These are phyloP conservation scores for Geotrichum aggregatum DNA, from an alignment of 1,139 yeast species.

Conservation along the genomic window DNA sequence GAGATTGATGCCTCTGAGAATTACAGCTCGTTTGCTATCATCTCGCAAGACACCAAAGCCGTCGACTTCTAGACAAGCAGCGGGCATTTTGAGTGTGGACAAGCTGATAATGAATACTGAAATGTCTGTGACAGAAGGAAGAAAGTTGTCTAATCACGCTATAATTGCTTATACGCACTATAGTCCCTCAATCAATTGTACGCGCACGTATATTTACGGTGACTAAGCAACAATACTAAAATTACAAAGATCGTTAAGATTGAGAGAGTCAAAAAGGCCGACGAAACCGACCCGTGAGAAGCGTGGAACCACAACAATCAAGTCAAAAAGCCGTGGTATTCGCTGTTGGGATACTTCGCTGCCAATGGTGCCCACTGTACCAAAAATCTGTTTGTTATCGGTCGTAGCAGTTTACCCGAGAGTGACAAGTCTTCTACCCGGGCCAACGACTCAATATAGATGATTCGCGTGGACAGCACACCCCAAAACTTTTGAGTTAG, in stretches of 20 bases:
- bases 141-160: too few species aligned
- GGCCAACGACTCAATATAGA: slow-evolving; percentile 87
- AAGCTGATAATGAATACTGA: too few species aligned
- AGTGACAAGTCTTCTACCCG: slow-evolving; percentile 72
- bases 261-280: too few species aligned
- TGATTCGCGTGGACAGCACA: slow-evolving; percentile 51
- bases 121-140: not conserved
- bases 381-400: slow-evolving; percentile 67
- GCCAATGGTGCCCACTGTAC: slow-evolving; percentile 86
- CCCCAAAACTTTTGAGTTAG: slow-evolving; percentile 43
- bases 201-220: not conserved
- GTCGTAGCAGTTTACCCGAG: slow-evolving; percentile 66
- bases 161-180: too few species aligned
- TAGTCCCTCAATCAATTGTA: too few species aligned
- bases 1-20: slow-evolving; percentile 75
- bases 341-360: slow-evolving; percentile 55
- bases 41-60: slow-evolving; percentile 58
- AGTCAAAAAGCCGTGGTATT: slow-evolving; percentile 72
- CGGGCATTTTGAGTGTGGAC: too few species aligned
- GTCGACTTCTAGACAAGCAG: slow-evolving; percentile 23
- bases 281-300: too few species aligned
- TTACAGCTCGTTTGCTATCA: slow-evolving; percentile 52
- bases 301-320: slow-evolving; percentile 28
- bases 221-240: not conserved
- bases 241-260: too few species aligned